Evolutionary conservation across 495 filamentous ascomycete species (phyloP), one percentile per base, ranked within the genome.

Genomic region (Hyphodiscus hymeniophilus): DNA sequence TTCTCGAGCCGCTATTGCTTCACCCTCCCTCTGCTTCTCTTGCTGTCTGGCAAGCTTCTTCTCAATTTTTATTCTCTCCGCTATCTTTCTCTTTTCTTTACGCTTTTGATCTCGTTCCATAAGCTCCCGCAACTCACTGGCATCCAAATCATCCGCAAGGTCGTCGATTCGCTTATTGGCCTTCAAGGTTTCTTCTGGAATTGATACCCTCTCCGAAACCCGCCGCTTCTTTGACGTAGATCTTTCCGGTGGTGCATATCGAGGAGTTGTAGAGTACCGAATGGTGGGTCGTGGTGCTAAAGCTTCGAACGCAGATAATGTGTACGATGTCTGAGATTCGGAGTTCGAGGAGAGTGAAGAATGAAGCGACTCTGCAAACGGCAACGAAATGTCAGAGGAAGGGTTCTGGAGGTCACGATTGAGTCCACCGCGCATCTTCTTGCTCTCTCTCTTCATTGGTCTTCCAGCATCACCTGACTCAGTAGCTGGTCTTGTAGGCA

Each of bases 31-130:
- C 52, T 90, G 85, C 47, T 81, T 82, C 58, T 89, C 85, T 32
- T 79, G 79, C 43, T 74, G 76, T 34, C 80, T 72, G 48, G 84
- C 75, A 34, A 95, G 67, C 45, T 74, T 81, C 50, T 80, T 75
- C 47, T 85, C 75, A 20, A 85, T 61, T 48, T 69, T 81, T 52
- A 90, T 84, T 47, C 82, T 79, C 20, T 94, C 84, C 34, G 76
- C 72, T 45, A 81, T 70, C 41, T 72, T 73, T 66, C 87, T 88
- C 60, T 76, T 80, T 47, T 94, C 86, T 49, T 73, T 75, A 24
- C 89, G 74, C 49, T 87, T 77, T 50, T 83, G 71, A 60, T 96
- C 89, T 45, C 89, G 69, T 48, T 96, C 89, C 73, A 96, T 77
- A 28, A 94, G 62, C 56, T 94, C 85, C 16, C 89, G 73, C 41